phyloP scores from a whole-genome alignment of 1,284 basidiomycete species.

The Ceratobasidium sp. region DNA sequence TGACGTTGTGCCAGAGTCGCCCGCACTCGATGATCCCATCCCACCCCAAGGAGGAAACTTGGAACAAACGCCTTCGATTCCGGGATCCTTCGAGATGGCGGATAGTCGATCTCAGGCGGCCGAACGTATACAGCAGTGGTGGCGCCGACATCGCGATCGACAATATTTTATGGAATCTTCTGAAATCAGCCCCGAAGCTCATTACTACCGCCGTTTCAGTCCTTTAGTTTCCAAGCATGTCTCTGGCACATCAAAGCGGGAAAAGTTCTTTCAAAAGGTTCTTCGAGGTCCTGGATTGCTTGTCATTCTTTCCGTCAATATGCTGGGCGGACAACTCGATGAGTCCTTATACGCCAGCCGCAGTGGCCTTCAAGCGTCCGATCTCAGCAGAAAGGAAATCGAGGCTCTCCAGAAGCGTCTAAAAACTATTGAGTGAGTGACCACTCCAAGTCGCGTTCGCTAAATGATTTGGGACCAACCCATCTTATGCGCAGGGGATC shows the following conservation, averaged over 20 bases:
- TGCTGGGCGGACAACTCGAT: not conserved
- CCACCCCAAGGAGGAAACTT: not conserved
- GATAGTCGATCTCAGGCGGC: not conserved
- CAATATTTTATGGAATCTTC: not conserved
- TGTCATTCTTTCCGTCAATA: not conserved
- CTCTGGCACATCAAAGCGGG: not conserved
- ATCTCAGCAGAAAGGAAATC: not conserved
- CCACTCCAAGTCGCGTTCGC: not conserved
- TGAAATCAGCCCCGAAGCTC: not conserved
- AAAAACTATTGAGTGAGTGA: not conserved
- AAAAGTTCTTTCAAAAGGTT: conserved; percentile 4
- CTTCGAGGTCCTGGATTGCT: not conserved
- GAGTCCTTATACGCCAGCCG: not conserved
- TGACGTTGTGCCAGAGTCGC: not conserved
- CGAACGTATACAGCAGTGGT: not conserved
- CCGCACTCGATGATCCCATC: too few relatives aligned
- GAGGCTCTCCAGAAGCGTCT: conserved; percentile 1
- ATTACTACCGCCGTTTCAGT: not conserved
- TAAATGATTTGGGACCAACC: too few relatives aligned
- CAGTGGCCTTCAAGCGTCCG: not conserved
- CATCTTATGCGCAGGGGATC: not conserved
- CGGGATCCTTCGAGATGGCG: not conserved
- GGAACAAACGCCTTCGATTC: not conserved
- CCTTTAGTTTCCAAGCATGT: not conserved
- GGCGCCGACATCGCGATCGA: not conserved